Evolutionary conservation across 495 filamentous ascomycete genomes (phyloP).

Genomic region (Echria macrotheca): DNA sequence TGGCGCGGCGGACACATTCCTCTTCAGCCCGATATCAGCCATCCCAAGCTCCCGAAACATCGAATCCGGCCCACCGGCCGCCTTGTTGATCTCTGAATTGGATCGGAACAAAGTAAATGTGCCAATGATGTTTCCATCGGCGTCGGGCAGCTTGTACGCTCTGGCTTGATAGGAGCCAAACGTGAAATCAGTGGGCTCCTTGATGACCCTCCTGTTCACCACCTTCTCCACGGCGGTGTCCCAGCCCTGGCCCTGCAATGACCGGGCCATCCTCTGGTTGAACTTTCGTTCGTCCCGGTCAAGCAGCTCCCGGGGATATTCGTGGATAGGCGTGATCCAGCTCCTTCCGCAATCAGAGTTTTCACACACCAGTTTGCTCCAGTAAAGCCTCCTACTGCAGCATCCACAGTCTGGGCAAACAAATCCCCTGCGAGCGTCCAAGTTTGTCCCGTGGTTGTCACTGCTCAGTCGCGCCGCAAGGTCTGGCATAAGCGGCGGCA

Average conservation of each 20-base stretch:
- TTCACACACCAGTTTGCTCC: constrained; percentile 61
- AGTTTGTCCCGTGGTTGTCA: constrained; percentile 39
- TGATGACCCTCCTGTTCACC: constrained; percentile 9
- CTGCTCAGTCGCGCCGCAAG: no score
- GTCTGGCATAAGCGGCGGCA: constrained; percentile 15
- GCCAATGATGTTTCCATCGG: constrained; percentile 35
- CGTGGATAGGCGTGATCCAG: constrained; percentile 31
- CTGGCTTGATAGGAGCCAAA: constrained; percentile 23
- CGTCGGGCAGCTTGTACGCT: constrained; percentile 34
- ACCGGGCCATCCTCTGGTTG: no score
- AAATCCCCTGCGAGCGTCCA: constrained; percentile 47
- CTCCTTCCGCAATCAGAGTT: constrained; percentile 45
- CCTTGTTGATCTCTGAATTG: constrained; percentile 43
- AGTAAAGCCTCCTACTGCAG: constrained; percentile 57
- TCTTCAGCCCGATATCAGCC: constrained; percentile 51
- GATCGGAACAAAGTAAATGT: constrained; percentile 59
- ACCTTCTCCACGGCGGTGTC: no score
- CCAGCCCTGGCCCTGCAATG: no score
- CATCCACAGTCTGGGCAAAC: constrained; percentile 66
- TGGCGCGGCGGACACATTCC: constrained; percentile 40
- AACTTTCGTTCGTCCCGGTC: no score
- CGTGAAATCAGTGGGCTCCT: neutral
- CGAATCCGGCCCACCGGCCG: constrained; percentile 53
- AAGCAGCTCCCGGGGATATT: no score
- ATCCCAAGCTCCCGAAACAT: constrained; percentile 59